Conservation (phyloP, 2,329 filamentous ascomycete species). For the Botrytis squamosa region DNA sequence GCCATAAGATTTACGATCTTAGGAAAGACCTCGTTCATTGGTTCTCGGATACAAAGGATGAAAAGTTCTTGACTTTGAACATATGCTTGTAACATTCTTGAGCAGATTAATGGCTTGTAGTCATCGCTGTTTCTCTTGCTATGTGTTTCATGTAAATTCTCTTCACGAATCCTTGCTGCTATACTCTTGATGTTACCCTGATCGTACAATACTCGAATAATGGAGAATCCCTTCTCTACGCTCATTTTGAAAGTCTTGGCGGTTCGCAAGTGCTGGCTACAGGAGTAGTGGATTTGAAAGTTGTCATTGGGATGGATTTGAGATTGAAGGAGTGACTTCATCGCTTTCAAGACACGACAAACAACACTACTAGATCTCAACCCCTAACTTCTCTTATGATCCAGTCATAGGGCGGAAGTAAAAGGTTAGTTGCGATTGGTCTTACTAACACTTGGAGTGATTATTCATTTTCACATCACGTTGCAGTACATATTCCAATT, state of each 20-base stretch:
- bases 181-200: no score
- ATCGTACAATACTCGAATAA: not conserved
- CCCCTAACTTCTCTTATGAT: accelerated
- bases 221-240: not conserved
- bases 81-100: not conserved
- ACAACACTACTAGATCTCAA: not conserved
- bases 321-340: not conserved
- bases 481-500: not conserved
- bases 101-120: not conserved
- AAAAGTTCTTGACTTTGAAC: not conserved
- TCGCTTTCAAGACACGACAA: not conserved
- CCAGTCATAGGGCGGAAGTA: not conserved
- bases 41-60: not conserved
- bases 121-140: not conserved
- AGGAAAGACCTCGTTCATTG: accelerated
- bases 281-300: not conserved
- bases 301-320: not conserved
- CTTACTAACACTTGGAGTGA: not conserved
- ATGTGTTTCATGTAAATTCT: not conserved
- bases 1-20: accelerated
- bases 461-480: not conserved
- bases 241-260: not conserved
- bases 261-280: not conserved
- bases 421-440: not conserved
- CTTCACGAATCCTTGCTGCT: no score